Percentiles rank a stretch among this genome's conserved stretches.
Conservation (phyloP, 192 early-diverging fungal species). For the Coemansia sp. region DNA sequence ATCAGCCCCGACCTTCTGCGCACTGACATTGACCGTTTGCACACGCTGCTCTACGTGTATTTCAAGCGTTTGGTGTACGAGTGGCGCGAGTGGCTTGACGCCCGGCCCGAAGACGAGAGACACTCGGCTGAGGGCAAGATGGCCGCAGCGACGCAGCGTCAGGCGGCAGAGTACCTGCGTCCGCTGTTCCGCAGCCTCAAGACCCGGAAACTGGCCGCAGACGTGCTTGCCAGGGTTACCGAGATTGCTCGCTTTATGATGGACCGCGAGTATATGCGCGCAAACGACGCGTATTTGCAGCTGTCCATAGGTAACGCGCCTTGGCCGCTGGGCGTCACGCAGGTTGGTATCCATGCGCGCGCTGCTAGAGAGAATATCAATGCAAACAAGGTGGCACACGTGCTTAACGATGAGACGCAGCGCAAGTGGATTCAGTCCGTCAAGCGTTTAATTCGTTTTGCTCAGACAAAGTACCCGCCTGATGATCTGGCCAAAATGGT, state of each 20-base stretch:
- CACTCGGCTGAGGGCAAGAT: conserved; percentile 77
- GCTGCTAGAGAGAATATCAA: conserved; percentile 97
- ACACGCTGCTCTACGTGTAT: conserved; percentile 76
- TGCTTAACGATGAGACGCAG: conserved; percentile 93
- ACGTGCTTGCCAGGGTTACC: conserved; percentile 84
- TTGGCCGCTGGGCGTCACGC: conserved; percentile 96
- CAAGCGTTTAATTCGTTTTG: conserved; percentile 96
- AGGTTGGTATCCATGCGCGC: conserved; percentile 97
- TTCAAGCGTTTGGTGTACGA: conserved; percentile 80
- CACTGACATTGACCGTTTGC: conserved; percentile 70
- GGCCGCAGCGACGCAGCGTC: conserved; percentile 75
- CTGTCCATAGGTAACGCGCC: conserved; percentile 97
- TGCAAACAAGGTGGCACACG: conserved; percentile 92
- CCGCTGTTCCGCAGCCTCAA: conserved; percentile 90
- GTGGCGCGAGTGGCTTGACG: conserved; percentile 79
- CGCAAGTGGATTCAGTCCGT: conserved; percentile 99
- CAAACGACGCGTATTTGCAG: conserved; percentile 90
- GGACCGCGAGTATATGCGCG: conserved; percentile 84
- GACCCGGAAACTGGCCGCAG: conserved; percentile 67
- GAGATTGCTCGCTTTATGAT: conserved; percentile 88
- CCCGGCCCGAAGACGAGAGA: conserved; percentile 77
- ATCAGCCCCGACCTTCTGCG: conserved; percentile 74
- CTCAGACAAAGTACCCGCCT: conserved; percentile 88
- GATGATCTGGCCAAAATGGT: conserved; percentile 56
- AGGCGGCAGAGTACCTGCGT: conserved; percentile 83